Evolutionary conservation across 495 filamentous ascomycete species (phyloP), one percentile per base, ranked within the genome.

Genomic region (Hypoxylon trugodes): DNA sequence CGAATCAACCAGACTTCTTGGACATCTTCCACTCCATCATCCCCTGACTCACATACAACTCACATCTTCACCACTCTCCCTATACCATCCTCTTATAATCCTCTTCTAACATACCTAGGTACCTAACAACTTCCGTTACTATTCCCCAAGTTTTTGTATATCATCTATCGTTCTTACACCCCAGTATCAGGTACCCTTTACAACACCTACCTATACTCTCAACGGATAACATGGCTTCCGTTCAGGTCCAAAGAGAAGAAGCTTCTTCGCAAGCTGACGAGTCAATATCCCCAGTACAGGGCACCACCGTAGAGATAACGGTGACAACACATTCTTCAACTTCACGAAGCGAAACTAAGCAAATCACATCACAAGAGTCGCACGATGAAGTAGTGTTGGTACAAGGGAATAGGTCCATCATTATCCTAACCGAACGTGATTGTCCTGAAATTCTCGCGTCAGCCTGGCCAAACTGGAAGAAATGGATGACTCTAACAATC

Each of bases 401-500:
- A 15, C 45, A 28, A 22, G 48, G 4, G n/a, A 41, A 21, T 12
- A 77, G 77, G 58, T 6, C 13, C 12, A 28, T 21, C 6, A 35
- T n/a, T 9, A 37, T 56, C 4, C 72, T 91, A 10, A 86, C 79
- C 18, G 87, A 90, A 61, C 66, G 80, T 6, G 84, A 88, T 40
- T 82, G 80, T 54, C 87, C 85, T 52, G 85, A 87, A 8, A 79
- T 84, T 36, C 82, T 91, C 1, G 89, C 87, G 36, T 89, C 79
- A 65, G 73, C 71, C 30, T 92, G 84, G 62, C 74, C 88, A 0
- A 68, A 59, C 3, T 83, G 79, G 77, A 91, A 86, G 77, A 92
- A 91, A 73, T 93, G 89, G 89, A 79, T 63, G 28, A 89, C 91
- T 54, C 78, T 92, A 22, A 82, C 77, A 5, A 79, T 90, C 59